These are phyloP conservation scores for Teunomyces funiuensis DNA, from an alignment of 805 yeast species.

Conservation along the genomic window DNA sequence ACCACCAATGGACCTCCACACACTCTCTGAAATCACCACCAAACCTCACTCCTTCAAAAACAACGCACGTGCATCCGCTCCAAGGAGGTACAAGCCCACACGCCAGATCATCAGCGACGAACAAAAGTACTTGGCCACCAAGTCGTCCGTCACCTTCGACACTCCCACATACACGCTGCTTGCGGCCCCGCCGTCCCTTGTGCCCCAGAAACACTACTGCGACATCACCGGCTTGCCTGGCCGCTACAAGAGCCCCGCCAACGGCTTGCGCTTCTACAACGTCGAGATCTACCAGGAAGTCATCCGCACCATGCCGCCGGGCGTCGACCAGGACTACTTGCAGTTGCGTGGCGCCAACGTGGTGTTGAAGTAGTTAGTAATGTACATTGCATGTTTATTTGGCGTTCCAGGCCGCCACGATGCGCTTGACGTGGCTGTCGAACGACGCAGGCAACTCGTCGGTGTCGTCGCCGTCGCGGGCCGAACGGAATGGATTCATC, in stretches of 20 bases:
- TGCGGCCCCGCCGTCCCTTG: slow-evolving; percentile 83
- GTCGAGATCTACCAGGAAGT: slow-evolving; percentile 75
- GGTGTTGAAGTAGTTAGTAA: slow-evolving; percentile 50
- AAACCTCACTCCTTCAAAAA: slow-evolving; percentile 57
- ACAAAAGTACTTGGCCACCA: slow-evolving; percentile 55
- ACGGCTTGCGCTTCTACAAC: slow-evolving; percentile 75
- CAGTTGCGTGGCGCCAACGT: slow-evolving; percentile 87
- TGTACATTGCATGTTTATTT: background rate
- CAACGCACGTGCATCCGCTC: slow-evolving; percentile 46
- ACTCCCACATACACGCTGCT: slow-evolving; percentile 69
- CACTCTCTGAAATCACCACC: slow-evolving; percentile 39
- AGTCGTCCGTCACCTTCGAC: slow-evolving; percentile 40
- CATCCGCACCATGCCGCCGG: slow-evolving; percentile 78
- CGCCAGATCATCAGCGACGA: slow-evolving; percentile 79
- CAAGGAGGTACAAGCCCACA: slow-evolving; percentile 68
- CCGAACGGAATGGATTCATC: slow-evolving; percentile 59
- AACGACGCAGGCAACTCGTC: slow-evolving; percentile 27
- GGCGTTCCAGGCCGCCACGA: slow-evolving; percentile 29
- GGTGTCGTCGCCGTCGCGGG: slow-evolving; percentile 25
- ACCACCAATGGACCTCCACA: slow-evolving; percentile 19
- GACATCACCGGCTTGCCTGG: slow-evolving; percentile 91
- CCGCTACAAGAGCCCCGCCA: slow-evolving; percentile 70
- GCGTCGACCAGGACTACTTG: slow-evolving; percentile 90
- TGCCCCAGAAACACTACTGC: slow-evolving; percentile 81
- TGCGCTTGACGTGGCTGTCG: slow-evolving; percentile 25